A percentile compares a stretch with the other conserved stretches of the same genome.
These are phyloP conservation scores for Pyrrhoderma noxium DNA, from an alignment of 1,284 basidiomycete genomes.

Conservation along the genomic window DNA sequence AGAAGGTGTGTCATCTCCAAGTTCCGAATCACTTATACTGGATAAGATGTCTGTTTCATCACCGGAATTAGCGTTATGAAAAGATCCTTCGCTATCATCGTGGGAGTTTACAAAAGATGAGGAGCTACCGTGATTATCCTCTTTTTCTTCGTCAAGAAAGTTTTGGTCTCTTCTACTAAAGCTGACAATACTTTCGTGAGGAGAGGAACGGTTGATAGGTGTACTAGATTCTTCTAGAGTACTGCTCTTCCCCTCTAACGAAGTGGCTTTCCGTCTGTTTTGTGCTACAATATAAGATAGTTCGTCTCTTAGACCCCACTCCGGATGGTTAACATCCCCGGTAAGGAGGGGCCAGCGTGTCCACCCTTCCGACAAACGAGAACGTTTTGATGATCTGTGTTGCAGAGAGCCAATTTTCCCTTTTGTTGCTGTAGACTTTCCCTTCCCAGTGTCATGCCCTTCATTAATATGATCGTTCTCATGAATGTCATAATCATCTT, in stretches of 20 bases:
- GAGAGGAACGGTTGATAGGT: too few species aligned
- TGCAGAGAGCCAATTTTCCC: not conserved
- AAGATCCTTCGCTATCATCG: constrained; percentile 8
- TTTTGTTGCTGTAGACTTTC: not conserved
- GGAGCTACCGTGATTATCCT: not conserved
- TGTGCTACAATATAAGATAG: constrained; percentile 36
- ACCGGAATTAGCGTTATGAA: not conserved
- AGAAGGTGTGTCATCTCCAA: not conserved
- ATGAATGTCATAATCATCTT: too few species aligned
- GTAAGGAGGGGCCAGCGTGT: constrained; percentile 59
- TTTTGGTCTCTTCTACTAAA: too few species aligned
- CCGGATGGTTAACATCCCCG: constrained; percentile 48
- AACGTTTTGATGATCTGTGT: not conserved
- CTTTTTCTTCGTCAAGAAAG: too few species aligned
- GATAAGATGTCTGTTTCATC: not conserved
- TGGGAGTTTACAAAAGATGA: not conserved
- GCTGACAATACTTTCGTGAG: too few species aligned
- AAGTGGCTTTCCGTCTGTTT: not conserved
- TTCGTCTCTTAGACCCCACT: constrained; percentile 57
- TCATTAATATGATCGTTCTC: not conserved
- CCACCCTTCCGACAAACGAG: constrained; percentile 36
- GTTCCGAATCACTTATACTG: not conserved
- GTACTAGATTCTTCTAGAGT: too few species aligned
- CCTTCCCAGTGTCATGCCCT: not conserved
- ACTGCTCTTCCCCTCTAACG: too few species aligned